A percentile compares a stretch with the other conserved stretches of the same genome.
Conservation (phyloP, 139 green algal genomes). For the Picochlorum costavermella region DNA sequence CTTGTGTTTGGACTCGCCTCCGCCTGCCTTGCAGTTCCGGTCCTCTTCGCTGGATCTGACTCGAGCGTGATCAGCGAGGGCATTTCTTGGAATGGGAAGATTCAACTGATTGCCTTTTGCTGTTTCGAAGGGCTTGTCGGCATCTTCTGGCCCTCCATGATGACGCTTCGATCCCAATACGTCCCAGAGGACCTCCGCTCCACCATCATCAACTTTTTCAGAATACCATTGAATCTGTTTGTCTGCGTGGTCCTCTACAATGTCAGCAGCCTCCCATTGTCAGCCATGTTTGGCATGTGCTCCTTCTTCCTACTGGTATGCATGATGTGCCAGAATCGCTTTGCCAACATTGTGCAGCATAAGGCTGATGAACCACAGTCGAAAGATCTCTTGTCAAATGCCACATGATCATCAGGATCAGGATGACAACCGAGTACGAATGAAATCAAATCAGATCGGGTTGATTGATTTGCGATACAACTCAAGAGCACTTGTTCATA, state of each 20-base stretch:
- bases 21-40: slow-evolving; percentile 47
- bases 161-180: slow-evolving; percentile 84
- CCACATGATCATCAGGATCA: too few species aligned
- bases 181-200: slow-evolving; percentile 88
- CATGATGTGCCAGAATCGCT: slow-evolving; percentile 39
- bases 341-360: slow-evolving; percentile 9
- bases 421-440: too few species aligned
- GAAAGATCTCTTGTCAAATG: too few species aligned
- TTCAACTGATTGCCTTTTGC: slow-evolving; percentile 88
- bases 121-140: slow-evolving; percentile 85
- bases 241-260: slow-evolving; percentile 95
- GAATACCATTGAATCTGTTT: slow-evolving; percentile 94
- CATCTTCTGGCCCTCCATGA: slow-evolving; percentile 97
- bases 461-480: too few species aligned
- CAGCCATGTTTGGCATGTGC: slow-evolving; percentile 91
- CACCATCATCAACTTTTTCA: slow-evolving; percentile 98
- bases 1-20: slow-evolving; percentile 61
- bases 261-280: slow-evolving; percentile 71
- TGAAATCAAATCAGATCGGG: too few species aligned
- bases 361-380: not conserved
- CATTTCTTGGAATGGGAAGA: slow-evolving; percentile 51
- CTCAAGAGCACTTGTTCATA: too few species aligned
- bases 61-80: slow-evolving; percentile 7
- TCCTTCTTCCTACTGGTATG: slow-evolving; percentile 65
- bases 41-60: slow-evolving; percentile 16